Conservation (phyloP, 106 monocot genomes). For the Gastrodia elata region DNA sequence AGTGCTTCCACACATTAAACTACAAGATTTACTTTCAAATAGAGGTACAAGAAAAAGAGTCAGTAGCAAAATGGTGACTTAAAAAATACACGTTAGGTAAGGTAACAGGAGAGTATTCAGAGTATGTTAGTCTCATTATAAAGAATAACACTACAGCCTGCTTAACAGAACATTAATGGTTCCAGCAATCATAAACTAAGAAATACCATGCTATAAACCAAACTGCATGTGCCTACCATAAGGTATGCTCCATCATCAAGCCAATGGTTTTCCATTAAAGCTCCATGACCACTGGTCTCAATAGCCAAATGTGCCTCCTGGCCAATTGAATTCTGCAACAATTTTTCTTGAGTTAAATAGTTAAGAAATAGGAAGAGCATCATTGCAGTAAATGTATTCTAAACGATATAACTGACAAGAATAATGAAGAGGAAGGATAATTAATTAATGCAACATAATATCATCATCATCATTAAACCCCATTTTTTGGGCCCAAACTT, state of each 20-base stretch:
- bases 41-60: too few species aligned
- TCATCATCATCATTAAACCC: background rate
- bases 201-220: background rate
- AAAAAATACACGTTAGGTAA: background rate
- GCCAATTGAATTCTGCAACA: constrained; percentile 77
- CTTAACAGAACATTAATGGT: background rate
- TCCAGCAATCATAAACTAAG: background rate
- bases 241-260: constrained; percentile 98
- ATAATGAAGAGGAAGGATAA: background rate
- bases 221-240: constrained; percentile 53
- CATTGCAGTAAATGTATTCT: background rate
- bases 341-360: constrained; percentile 5
- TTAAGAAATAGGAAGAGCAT: background rate
- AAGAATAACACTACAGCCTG: background rate
- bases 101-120: background rate
- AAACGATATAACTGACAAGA: background rate
- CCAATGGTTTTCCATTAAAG: constrained; percentile 92
- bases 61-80: background rate
- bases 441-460: constrained; percentile 1
- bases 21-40: too few species aligned
- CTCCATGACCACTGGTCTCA: constrained; percentile 99
- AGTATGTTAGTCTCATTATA: background rate
- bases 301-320: constrained; percentile 94
- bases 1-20: too few species aligned
- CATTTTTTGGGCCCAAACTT: background rate